Conservation (phyloP, 371 early-diverging fungal species). For the Homolaphlyctis polyrhiza region DNA sequence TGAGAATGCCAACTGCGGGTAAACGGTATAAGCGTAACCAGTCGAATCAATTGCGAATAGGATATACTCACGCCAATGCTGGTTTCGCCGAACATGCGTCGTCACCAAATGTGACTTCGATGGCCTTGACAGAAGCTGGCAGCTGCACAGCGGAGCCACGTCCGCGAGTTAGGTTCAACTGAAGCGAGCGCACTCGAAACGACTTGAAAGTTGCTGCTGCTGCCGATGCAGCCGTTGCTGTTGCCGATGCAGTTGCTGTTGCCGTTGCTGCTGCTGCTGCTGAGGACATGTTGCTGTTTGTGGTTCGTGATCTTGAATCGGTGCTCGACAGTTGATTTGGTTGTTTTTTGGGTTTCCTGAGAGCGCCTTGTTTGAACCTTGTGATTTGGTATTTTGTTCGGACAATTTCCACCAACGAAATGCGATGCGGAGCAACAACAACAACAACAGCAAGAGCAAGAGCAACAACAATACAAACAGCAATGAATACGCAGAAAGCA, state of each 20-base stretch:
- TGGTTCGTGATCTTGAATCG: too few species aligned
- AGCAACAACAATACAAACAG: too few species aligned
- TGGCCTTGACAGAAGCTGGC: neutral
- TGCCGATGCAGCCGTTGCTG: neutral
- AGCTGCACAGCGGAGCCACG: neutral
- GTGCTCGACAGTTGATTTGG: too few species aligned
- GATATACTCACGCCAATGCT: neutral
- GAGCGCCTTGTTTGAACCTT: too few species aligned
- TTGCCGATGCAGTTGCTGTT: neutral
- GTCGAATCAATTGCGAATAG: neutral
- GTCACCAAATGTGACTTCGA: conserved; percentile 12
- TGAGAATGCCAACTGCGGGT: too few species aligned
- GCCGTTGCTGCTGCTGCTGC: conserved; percentile 1
- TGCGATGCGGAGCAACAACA: too few species aligned
- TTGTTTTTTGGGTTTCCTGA: too few species aligned
- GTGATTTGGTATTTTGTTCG: too few species aligned
- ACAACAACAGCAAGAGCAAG: too few species aligned
- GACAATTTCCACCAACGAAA: too few species aligned
- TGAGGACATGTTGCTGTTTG: neutral
- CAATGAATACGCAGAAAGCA: too few species aligned
- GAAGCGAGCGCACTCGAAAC: conserved; percentile 15
- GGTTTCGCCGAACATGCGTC: conserved; percentile 14
- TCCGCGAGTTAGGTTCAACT: conserved; percentile 11
- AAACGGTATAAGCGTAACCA: too few species aligned
- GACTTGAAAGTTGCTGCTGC: conserved; percentile 6